phyloP scores from a whole-genome alignment of 2,329 filamentous ascomycete species.

The Annulohypoxylon truncatum region DNA sequence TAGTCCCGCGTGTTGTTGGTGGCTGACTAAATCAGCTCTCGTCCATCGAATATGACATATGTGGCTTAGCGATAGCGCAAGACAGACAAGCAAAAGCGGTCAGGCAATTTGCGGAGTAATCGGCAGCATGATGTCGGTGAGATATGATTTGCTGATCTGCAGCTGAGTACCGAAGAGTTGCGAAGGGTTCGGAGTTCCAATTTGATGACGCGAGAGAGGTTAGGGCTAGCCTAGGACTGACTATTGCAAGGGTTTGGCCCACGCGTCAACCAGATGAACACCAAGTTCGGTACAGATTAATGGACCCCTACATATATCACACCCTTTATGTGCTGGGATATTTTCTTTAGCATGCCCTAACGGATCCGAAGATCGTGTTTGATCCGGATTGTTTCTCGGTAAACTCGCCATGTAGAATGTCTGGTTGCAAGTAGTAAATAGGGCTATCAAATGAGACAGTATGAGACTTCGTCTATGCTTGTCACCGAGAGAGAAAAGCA shows the following conservation, averaged over 20 bases:
- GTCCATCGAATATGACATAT: background rate
- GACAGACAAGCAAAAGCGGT: slow-evolving; percentile 1
- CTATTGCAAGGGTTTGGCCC: background rate
- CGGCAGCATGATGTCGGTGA: background rate
- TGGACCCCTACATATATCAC: slow-evolving; percentile 5
- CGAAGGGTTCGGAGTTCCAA: background rate
- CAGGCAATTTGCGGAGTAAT: slow-evolving; percentile 10
- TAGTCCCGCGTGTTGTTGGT: background rate
- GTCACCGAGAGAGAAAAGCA: background rate
- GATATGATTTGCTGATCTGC: slow-evolving; percentile 1
- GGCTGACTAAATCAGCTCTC: background rate
- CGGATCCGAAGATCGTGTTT: background rate
- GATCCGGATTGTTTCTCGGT: background rate
- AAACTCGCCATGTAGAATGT: background rate
- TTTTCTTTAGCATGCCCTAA: background rate
- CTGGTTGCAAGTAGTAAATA: background rate
- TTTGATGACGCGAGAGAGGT: background rate
- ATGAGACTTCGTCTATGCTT: background rate
- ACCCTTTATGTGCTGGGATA: background rate
- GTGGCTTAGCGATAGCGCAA: background rate
- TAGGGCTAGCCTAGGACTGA: background rate
- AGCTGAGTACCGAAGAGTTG: slow-evolving; percentile 18
- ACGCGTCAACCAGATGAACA: slow-evolving; percentile 7
- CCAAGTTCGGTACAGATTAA: slow-evolving; percentile 20
- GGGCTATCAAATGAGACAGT: background rate